Base-by-base conservation (phyloP, 2,329 filamentous ascomycete species). In the Esteya vermicola region DNA sequence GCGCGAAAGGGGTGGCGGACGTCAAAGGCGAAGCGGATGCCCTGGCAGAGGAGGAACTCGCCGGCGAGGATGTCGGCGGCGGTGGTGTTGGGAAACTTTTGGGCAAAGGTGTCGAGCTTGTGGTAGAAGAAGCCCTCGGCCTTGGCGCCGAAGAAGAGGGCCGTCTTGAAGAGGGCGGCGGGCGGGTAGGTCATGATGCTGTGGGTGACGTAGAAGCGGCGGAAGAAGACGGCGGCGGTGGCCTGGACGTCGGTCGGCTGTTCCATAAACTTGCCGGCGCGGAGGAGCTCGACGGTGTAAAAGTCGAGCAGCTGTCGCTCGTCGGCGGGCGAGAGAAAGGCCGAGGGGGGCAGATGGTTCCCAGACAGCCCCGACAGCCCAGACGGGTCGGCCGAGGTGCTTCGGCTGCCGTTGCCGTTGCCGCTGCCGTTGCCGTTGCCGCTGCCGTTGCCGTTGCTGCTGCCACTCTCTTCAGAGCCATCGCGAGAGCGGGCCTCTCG, bases 121-220 rank as follows among this genome's bases (percentile, higher is more conserved):
- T 50, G 57, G 57, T 89, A 88, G 56, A 78, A 75, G 56, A 78
- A 75, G 44, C 85, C 85, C 54, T 98, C 89, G 5, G 85, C 85
- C 62, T 98, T 98, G 52, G 81, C 86, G 9, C 86, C 86, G 47
- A 98, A 83, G 65, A 93, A 96, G 40, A 98, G 72, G 27, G 83
- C 85, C 23, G 86, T 91, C 54, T 88, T 85, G 56, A 93, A 78
- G 49, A 96, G 82, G 47, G 85, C 79, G 46, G 84, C 82, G 0
- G 88, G 89, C 46, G 89, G 84, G 56, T 98, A 96, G 23, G 88
- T 94, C 84, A 96, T 94, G 53, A 88, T 76, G 31, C 84, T 93
- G 61, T 96, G 94, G 53, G 83, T 89, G 28, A 94, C 72, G 64
- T 96, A 98, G 69, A 98, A 96, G 43, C 91, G 82, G 41, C 85